Base-by-base conservation (phyloP, 2,329 filamentous ascomycete genomes). In the Fusarium sp. region DNA sequence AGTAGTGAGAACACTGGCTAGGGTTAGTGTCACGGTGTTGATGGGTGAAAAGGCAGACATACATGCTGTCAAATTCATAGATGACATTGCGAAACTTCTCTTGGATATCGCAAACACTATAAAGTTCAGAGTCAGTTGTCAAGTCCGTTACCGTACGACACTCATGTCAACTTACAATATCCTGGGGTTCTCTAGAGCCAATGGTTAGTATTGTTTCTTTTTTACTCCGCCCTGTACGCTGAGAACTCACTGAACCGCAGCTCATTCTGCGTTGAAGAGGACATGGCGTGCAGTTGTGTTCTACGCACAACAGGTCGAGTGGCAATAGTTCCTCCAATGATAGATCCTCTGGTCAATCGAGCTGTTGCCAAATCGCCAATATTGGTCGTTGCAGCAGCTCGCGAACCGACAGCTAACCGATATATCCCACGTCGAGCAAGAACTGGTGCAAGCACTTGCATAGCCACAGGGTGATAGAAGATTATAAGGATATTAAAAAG, bases 31-130 rank as follows among this genome's bases (percentile, higher is more conserved):
- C 30, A 12, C 30, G 16, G 61, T 56, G 47, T 27, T 49, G 56
- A 32, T 40, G 50, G 21, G 43, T 53, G n/a, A 16, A 32, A 32
- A 27, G 43, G 46, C 47, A 10, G 11, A 78, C 83, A 63, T 84
- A 93, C 90, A 98, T 87, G 78, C 92, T 93, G 69, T 93, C 88
- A 77, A 94, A 98, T 77, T 97, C 90, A 82, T 91, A 88, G 75
- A 98, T 97, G 59, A 90, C 91, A 11, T 85, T 84, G 66, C 93
- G 88, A 82, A 98, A 98, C 80, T 94, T 97, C 73, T 98, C 95
- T 82, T 98, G 95, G 69, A 98, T 86, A 77, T 98, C 95, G 83
- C 95, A 98, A 78, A 98, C 88, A 76, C 94, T 98, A 34, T 23
- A 20, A 23, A 5, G 9, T 5, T 42, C 45, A 30, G 23, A 37